Evolutionary conservation across 2,329 filamentous ascomycete genomes (phyloP).

Genomic region (Alternaria arborescens): DNA sequence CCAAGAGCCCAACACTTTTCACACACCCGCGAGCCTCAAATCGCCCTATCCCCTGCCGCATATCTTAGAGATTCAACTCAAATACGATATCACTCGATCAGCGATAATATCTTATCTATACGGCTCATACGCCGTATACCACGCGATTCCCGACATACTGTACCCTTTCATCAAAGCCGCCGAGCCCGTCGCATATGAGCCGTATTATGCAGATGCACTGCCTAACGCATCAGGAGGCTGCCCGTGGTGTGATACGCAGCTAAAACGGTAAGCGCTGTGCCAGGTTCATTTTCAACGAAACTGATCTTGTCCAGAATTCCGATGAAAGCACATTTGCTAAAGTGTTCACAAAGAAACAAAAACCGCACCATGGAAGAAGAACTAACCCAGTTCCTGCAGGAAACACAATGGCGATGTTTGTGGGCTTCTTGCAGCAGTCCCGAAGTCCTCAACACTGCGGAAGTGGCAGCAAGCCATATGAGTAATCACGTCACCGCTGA

Average conservation of each 20-base stretch:
- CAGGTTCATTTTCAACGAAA: background rate
- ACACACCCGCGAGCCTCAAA: too few relatives aligned
- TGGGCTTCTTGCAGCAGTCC: slow-evolving; percentile 6
- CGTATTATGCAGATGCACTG: background rate
- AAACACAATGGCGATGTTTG: background rate
- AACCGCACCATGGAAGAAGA: background rate
- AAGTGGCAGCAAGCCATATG: background rate
- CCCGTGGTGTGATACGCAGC: background rate
- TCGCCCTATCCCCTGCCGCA: too few relatives aligned
- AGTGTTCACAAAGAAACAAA: slow-evolving; percentile 1
- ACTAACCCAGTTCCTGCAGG: background rate
- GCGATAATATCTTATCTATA: background rate
- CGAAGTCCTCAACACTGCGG: background rate
- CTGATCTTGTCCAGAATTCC: background rate
- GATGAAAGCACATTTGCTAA: background rate
- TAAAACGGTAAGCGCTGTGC: background rate
- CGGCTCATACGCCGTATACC: background rate
- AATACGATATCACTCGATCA: too few relatives aligned
- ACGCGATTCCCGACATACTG: background rate
- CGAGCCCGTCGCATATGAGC: background rate
- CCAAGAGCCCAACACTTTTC: too few relatives aligned
- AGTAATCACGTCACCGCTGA: background rate
- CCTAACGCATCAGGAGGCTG: background rate
- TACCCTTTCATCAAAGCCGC: background rate
- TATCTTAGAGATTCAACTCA: too few relatives aligned